Evolutionary conservation across 129 eudicot genomes (phyloP), one percentile per base, ranked within the genome.

Genomic region (Artemisia annua): DNA sequence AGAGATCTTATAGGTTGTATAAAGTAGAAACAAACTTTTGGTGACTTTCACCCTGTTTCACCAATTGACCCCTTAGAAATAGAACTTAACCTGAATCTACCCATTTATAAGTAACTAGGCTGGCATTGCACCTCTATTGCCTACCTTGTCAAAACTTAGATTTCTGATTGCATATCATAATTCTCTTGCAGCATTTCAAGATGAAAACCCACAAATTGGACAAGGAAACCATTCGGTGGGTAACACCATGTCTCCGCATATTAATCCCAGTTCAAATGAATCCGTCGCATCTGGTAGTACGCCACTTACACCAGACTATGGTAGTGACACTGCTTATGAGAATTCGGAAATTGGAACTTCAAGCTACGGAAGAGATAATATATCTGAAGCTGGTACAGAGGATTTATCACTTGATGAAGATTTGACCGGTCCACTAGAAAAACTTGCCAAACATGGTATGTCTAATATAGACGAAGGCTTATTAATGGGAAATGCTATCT

Each of bases 391-490:
- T 63, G 89, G 87, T 55, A 80, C 79, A 15, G 99, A 90, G 50
- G 99, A 90, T 56, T 75, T 91, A 48, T 88, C 91, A 15, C 56
- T 86, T 16, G 90, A 95, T 75, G 94, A 85, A 74, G 94, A 90
- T 66, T 60, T 83, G 66, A 76, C 87, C 0, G 83, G 84, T 63
- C 94, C 96, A 43, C 82, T 88, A 3, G 96, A 90, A 76, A 90
- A 85, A 76, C 85, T 94, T 28, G 85, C 83, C 26, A 90, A 90
- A 77, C 87, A 94, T 18, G 96, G 94, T 32, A 83, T 90, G 83
- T 90, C 97, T 35, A 95, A 95, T 72, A 95, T 95, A 17, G 99
- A 90, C 39, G 97, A 95, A 66, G 99, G 99, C 43, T 85, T 95
- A 72, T 75, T 92, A 62, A 88, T 95, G 94, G 99, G 99, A 68